These are phyloP conservation scores for Pythium grandisporangium DNA, from an alignment of 352 stramenopile species.

Conservation along the genomic window DNA sequence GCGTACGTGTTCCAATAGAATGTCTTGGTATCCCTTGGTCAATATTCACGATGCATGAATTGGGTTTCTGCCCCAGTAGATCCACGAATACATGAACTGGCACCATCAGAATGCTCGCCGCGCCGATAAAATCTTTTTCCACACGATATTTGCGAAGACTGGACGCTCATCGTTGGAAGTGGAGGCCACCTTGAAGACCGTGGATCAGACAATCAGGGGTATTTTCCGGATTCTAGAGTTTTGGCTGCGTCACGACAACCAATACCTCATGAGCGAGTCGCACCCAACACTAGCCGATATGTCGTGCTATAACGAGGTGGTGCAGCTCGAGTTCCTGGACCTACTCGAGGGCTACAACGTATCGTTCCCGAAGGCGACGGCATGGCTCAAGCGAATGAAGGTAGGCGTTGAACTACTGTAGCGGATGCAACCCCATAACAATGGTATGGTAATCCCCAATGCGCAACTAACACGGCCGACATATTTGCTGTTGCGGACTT, in stretches of 20 bases:
- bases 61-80: slow-evolving; percentile 16
- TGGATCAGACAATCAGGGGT: slow-evolving; percentile 38
- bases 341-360: slow-evolving; percentile 28
- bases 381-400: slow-evolving; percentile 73
- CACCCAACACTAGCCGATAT: slow-evolving; percentile 54
- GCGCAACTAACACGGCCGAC: no score
- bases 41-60: not conserved
- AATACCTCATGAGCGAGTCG: slow-evolving; percentile 44
- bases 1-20: slow-evolving; percentile 16
- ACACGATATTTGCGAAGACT: slow-evolving; percentile 50
- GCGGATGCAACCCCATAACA: no score
- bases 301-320: slow-evolving; percentile 74
- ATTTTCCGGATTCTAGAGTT: slow-evolving; percentile 63
- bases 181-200: slow-evolving; percentile 36
- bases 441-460: no score
- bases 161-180: slow-evolving; percentile 30
- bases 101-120: slow-evolving; percentile 62
- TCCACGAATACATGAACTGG: slow-evolving; percentile 77
- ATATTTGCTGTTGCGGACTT: slow-evolving; percentile 1
- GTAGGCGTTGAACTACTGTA: no score
- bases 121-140: slow-evolving; percentile 54
- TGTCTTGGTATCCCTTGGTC: not conserved
- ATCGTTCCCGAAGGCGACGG: slow-evolving; percentile 39
- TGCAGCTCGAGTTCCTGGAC: slow-evolving; percentile 65
- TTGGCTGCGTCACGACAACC: slow-evolving; percentile 49